phyloP scores from a whole-genome alignment of 148 eudicot species.

The Linanthus parryae region DNA sequence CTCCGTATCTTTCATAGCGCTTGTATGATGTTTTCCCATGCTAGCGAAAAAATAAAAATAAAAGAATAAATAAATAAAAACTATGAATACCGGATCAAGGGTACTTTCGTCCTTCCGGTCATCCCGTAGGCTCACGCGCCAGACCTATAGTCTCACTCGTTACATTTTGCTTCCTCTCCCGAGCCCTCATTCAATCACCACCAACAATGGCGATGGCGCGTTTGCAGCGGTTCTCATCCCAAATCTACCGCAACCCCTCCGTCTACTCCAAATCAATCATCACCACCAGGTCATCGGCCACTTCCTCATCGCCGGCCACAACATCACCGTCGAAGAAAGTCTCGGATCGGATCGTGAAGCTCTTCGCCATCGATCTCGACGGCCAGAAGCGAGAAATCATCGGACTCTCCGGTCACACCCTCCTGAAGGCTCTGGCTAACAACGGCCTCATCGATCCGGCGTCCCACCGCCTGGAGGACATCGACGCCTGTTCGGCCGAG shows the following conservation, averaged over 20 bases:
- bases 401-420: slow-evolving; percentile 84
- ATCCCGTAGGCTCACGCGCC: no score
- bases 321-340: no score
- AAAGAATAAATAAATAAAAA: no score
- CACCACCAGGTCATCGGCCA: slow-evolving; percentile 32
- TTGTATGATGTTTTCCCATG: no score
- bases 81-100: no score
- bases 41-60: no score
- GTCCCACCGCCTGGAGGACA: slow-evolving; percentile 84
- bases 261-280: slow-evolving; percentile 40
- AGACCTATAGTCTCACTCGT: no score
- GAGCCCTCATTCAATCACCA: no score
- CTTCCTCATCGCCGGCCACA: slow-evolving; percentile 12
- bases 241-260: slow-evolving; percentile 33
- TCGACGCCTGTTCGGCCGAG: slow-evolving; percentile 95
- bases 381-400: slow-evolving; percentile 61
- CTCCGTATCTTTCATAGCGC: no score
- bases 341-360: slow-evolving; percentile 81
- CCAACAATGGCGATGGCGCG: slow-evolving; percentile 61
- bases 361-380: slow-evolving; percentile 70
- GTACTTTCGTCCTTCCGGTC: no score
- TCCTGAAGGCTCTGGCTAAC: slow-evolving; percentile 61
- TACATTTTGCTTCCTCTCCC: no score
- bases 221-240: slow-evolving; percentile 37
- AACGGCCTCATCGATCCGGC: slow-evolving; percentile 80